Evolutionary conservation across 768 basidiomycete species (phyloP).

Genomic region (Pholiota conissans): DNA sequence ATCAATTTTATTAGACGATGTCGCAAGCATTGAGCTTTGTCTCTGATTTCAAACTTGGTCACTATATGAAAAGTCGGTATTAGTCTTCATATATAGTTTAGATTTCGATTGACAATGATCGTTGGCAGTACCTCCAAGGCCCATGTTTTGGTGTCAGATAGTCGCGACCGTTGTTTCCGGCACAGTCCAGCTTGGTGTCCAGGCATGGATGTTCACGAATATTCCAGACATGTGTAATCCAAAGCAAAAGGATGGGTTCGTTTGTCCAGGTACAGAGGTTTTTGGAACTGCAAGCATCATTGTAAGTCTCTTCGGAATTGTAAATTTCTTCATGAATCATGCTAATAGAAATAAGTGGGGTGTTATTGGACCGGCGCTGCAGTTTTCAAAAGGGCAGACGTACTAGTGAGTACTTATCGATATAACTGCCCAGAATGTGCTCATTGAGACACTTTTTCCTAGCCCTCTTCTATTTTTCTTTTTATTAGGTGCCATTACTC

Average conservation of each 20-base stretch:
- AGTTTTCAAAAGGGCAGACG: slow-evolving; percentile 53
- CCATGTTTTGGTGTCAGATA: slow-evolving; percentile 53
- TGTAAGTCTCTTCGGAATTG: slow-evolving; percentile 37
- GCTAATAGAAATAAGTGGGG: slow-evolving; percentile 34
- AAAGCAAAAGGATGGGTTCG: slow-evolving; percentile 50
- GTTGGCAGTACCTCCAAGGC: slow-evolving; percentile 50
- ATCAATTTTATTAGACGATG: slow-evolving; percentile 38
- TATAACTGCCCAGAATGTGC: not conserved
- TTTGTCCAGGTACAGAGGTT: slow-evolving; percentile 53
- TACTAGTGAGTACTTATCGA: slow-evolving; percentile 53
- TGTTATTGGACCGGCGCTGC: slow-evolving; percentile 58
- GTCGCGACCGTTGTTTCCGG: slow-evolving; percentile 59
- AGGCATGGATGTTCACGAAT: slow-evolving; percentile 62
- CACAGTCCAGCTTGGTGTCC: slow-evolving; percentile 66
- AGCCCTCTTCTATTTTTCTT: slow-evolving; percentile 68
- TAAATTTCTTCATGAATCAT: not conserved
- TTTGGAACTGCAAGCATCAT: slow-evolving; percentile 57
- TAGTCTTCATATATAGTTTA: too few relatives aligned
- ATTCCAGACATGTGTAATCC: slow-evolving; percentile 48
- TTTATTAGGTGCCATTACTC: slow-evolving; percentile 64
- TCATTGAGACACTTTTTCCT: not conserved
- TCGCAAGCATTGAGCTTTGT: slow-evolving; percentile 56
- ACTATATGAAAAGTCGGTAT: slow-evolving; percentile 62
- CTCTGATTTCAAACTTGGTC: slow-evolving; percentile 69
- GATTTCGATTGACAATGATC: too few relatives aligned